Evolutionary conservation across 345 rosid species (phyloP).

Genomic region (Pugionium dolabratum): DNA sequence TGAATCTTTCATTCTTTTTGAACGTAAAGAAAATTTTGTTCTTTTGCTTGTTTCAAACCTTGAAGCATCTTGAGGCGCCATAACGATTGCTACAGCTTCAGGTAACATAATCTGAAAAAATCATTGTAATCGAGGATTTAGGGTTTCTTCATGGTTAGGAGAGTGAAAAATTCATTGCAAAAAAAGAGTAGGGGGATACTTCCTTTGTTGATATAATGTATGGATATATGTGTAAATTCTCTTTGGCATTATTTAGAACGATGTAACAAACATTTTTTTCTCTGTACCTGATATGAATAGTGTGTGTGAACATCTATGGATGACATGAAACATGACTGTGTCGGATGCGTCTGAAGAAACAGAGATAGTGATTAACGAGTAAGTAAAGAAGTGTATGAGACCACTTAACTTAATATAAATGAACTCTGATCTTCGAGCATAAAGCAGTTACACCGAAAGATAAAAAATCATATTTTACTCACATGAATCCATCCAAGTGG

Average conservation of each 20-base stretch:
- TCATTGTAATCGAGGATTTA: not conserved
- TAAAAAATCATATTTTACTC: conserved; percentile 41
- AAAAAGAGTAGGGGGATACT: not conserved
- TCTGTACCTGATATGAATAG: conserved; percentile 85
- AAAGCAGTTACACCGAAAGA: conserved; percentile 3
- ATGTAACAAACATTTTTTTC: not conserved
- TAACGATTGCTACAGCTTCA: conserved; percentile 95
- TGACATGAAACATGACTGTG: conserved; percentile 99
- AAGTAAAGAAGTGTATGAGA: conserved; percentile 1
- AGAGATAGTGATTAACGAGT: conserved; percentile 24
- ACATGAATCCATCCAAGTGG: conserved; percentile 99
- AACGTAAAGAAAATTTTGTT: not conserved
- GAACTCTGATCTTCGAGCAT: not conserved
- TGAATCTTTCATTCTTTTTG: not conserved
- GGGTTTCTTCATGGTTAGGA: not conserved
- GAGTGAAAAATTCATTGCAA: too few species aligned
- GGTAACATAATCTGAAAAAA: conserved; percentile 85
- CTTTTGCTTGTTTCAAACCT: conserved; percentile 46
- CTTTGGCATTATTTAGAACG: not conserved
- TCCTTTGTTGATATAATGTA: not conserved
- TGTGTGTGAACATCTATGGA: conserved; percentile 97
- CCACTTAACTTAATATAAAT: not conserved
- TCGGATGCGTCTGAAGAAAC: conserved; percentile 85
- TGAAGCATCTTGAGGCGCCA: conserved; percentile 84
- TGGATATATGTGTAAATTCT: conserved; percentile 7